These are phyloP conservation scores for Botryotinia convoluta DNA, from an alignment of 2,329 filamentous ascomycete genomes.

Conservation along the genomic window DNA sequence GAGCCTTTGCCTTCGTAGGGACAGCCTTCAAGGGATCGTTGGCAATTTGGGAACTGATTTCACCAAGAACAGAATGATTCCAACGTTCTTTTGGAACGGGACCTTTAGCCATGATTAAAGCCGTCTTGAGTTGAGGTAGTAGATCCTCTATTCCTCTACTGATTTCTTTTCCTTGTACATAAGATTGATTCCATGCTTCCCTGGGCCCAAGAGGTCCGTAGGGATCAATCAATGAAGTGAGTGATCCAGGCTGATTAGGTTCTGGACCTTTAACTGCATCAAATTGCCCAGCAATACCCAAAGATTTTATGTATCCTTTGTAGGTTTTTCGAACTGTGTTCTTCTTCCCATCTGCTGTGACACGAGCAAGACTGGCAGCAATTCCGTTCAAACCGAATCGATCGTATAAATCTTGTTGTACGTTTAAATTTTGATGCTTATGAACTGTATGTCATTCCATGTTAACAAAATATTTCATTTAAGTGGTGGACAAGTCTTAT, in stretches of 20 bases:
- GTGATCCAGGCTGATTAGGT: slow-evolving; percentile 38
- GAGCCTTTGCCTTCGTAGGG: slow-evolving; percentile 21
- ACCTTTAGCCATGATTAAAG: slow-evolving; percentile 57
- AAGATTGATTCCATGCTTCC: slow-evolving; percentile 55
- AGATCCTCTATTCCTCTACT: slow-evolving; percentile 50
- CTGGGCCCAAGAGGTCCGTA: slow-evolving; percentile 41
- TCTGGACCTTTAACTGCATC: slow-evolving; percentile 57
- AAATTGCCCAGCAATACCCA: slow-evolving; percentile 61
- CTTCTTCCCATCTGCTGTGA: slow-evolving; percentile 64
- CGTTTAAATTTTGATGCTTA: slow-evolving; percentile 45
- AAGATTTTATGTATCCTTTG: slow-evolving; percentile 64
- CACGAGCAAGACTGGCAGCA: slow-evolving; percentile 60
- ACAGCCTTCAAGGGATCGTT: slow-evolving; percentile 24
- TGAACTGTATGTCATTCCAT: slow-evolving; percentile 36
- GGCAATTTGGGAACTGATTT: slow-evolving; percentile 40
- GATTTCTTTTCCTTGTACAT: slow-evolving; percentile 55
- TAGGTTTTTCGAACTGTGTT: slow-evolving; percentile 66
- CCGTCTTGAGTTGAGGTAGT: slow-evolving; percentile 47
- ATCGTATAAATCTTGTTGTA: slow-evolving; percentile 57
- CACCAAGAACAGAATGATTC: slow-evolving; percentile 58
- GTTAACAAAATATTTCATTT: slow-evolving; percentile 38
- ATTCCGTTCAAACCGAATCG: slow-evolving; percentile 55
- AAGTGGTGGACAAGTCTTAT: slow-evolving; percentile 27
- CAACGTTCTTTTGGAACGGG: slow-evolving; percentile 53
- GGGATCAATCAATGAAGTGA: slow-evolving; percentile 48